A percentile compares a stretch with the other conserved stretches of the same genome.
These are phyloP conservation scores for Macadamia tetraphylla DNA, from an alignment of 164 flowering plant genomes.

Conservation along the genomic window DNA sequence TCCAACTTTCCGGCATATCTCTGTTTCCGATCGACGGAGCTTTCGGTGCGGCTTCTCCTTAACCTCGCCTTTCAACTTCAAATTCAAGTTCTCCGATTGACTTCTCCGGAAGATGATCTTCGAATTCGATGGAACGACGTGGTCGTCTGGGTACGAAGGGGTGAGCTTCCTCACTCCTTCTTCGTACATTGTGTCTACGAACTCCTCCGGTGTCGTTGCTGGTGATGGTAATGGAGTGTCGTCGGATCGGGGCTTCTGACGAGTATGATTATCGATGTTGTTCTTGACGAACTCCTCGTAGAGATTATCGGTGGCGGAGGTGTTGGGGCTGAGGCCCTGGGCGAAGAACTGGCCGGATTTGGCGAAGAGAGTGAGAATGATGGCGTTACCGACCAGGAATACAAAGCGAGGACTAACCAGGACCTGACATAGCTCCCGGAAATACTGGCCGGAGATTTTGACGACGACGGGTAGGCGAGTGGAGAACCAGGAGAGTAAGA, in stretches of 20 bases:
- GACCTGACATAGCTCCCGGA: conserved; percentile 23
- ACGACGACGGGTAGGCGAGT: conserved; percentile 34
- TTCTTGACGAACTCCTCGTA: conserved; percentile 38
- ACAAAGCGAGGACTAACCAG: conserved; percentile 45
- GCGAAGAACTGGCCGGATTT: conserved; percentile 44
- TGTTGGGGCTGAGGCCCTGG: conserved; percentile 1
- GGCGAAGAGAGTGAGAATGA: conserved; percentile 39
- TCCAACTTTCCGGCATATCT: conserved; percentile 15
- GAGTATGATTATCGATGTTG: conserved; percentile 16
- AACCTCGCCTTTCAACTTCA: conserved; percentile 17
- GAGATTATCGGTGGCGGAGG: conserved; percentile 14
- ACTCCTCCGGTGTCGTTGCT: conserved; percentile 8
- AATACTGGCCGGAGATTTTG: conserved; percentile 30
- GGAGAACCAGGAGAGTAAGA: conserved; percentile 43
- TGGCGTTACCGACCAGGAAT: conserved; percentile 56
- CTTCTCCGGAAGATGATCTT: conserved; percentile 25
- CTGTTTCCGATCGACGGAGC: conserved; percentile 55
- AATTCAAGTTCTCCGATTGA: conserved; percentile 37
- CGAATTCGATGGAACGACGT: not conserved
- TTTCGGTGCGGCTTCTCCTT: conserved; percentile 1
- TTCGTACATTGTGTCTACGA: conserved; percentile 16
- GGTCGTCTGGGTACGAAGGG: not conserved
- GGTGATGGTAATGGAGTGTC: not conserved
- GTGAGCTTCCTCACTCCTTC: not conserved
- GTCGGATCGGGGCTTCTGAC: conserved; percentile 1